These are phyloP conservation scores for Stagonosporopsis rhizophila DNA, from an alignment of 2,329 filamentous ascomycete genomes.

Conservation along the genomic window DNA sequence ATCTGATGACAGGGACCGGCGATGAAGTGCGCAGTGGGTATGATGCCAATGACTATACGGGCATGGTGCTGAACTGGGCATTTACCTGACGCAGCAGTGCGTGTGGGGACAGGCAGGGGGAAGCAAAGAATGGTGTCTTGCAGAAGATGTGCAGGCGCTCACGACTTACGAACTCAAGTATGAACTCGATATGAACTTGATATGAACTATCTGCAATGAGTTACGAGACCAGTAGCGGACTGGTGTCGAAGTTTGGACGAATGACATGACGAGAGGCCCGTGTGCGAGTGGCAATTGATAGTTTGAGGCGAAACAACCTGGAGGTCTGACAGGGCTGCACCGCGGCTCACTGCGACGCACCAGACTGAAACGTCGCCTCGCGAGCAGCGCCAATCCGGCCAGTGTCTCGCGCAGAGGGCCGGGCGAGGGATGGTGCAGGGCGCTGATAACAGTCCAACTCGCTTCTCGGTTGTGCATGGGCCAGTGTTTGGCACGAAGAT, in stretches of 20 bases:
- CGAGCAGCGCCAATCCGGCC: not conserved
- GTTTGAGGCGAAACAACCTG: conserved; percentile 7
- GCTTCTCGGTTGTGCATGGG: conserved; percentile 10
- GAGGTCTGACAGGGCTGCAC: conserved; percentile 4
- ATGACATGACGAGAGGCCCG: conserved; percentile 12
- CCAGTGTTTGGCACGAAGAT: conserved; percentile 15
- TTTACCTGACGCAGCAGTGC: not conserved
- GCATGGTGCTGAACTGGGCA: not conserved
- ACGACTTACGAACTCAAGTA: conserved; percentile 4
- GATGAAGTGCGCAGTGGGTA: not conserved
- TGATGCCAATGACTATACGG: not conserved
- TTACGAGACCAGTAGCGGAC: not conserved
- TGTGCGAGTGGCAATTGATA: conserved; percentile 14
- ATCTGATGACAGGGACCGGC: not conserved
- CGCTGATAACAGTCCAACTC: conserved; percentile 3
- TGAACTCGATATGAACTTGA: not conserved
- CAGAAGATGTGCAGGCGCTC: not conserved
- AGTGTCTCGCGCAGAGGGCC: conserved; percentile 5
- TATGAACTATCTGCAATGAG: too few relatives aligned
- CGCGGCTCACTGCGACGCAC: conserved; percentile 2
- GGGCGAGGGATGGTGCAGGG: not conserved
- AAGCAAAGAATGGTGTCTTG: not conserved
- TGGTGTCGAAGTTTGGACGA: conserved; percentile 5
- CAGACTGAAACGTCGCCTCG: not conserved
- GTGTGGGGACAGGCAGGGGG: conserved; percentile 3